Percentiles rank a stretch among this genome's conserved stretches.
phyloP scores from a whole-genome alignment of 2,329 filamentous ascomycete species.

The Beauveria pseudobassiana region DNA sequence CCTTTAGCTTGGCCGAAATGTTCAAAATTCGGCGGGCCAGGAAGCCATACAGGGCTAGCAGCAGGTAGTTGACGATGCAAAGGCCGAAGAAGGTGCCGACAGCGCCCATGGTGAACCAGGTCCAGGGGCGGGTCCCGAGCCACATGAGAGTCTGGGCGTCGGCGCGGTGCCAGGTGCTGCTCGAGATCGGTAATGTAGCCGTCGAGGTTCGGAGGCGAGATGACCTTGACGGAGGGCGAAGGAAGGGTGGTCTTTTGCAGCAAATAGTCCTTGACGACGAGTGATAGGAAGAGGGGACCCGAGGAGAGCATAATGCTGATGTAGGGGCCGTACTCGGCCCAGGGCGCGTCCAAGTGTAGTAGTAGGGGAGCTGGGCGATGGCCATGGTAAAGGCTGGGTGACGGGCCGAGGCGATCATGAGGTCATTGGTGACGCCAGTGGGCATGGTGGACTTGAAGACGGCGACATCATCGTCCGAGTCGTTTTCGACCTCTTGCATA shows the following conservation, averaged over 20 bases:
- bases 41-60: constrained; percentile 19
- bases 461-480: constrained; percentile 17
- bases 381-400: constrained; percentile 69
- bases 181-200: constrained; percentile 29
- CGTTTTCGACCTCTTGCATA: constrained; percentile 21
- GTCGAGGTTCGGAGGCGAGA: constrained; percentile 19
- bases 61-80: constrained; percentile 15
- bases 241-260: constrained; percentile 33
- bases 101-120: constrained; percentile 23
- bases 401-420: constrained; percentile 64
- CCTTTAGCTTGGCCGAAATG: constrained; percentile 5
- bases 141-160: constrained; percentile 42
- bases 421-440: constrained; percentile 75
- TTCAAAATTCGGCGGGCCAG: background rate
- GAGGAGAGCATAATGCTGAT: constrained; percentile 76
- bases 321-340: constrained; percentile 55
- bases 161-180: constrained; percentile 38
- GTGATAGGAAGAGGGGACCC: constrained; percentile 66
- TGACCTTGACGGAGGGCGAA: constrained; percentile 20
- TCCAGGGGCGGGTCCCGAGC: constrained; percentile 31
- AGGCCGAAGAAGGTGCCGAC: constrained; percentile 19
- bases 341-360: constrained; percentile 55
- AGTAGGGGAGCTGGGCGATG: constrained; percentile 54
- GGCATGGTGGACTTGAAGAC: constrained; percentile 49
- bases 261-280: constrained; percentile 70